Evolutionary conservation across 2,329 filamentous ascomycete species (phyloP).

Genomic region (Alternaria solani): DNA sequence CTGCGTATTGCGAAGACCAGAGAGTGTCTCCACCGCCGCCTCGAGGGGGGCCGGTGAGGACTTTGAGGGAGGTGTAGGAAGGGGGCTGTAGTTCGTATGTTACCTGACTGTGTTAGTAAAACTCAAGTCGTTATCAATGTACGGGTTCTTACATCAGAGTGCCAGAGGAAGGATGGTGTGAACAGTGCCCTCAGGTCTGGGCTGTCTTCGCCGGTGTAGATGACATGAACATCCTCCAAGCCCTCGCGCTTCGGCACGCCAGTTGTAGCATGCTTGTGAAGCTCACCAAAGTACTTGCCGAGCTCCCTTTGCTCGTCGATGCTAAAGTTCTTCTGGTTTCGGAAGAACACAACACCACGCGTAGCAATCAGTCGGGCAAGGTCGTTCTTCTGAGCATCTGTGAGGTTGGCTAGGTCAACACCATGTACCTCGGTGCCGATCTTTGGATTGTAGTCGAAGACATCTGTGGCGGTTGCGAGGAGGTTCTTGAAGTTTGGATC

Average conservation of each 20-base stretch:
- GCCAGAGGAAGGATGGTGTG: constrained; percentile 64
- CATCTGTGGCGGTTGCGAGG: constrained; percentile 60
- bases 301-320: constrained; percentile 63
- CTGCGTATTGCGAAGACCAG: constrained; percentile 66
- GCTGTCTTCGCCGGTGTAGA: constrained; percentile 62
- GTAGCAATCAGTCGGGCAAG: constrained; percentile 62
- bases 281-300: constrained; percentile 61
- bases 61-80: constrained; percentile 65
- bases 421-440: constrained; percentile 64
- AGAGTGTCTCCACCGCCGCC: constrained; percentile 66
- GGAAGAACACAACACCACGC: constrained; percentile 67
- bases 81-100: constrained; percentile 67
- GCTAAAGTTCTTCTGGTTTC: constrained; percentile 62
- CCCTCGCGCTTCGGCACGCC: constrained; percentile 59
- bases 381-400: constrained; percentile 62
- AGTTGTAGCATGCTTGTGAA: constrained; percentile 66
- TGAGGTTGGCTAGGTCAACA: constrained; percentile 60
- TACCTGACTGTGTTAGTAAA: constrained; percentile 47
- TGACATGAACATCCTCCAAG: constrained; percentile 65
- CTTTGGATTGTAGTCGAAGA: constrained; percentile 66
- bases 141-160: constrained; percentile 58
- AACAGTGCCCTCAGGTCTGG: constrained; percentile 64
- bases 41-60: constrained; percentile 62
- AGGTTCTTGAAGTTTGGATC: constrained; percentile 63
- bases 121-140: background rate